Base-by-base conservation (phyloP, 108 stramenopile species). In the Mayamaea pseudoterrestris region DNA sequence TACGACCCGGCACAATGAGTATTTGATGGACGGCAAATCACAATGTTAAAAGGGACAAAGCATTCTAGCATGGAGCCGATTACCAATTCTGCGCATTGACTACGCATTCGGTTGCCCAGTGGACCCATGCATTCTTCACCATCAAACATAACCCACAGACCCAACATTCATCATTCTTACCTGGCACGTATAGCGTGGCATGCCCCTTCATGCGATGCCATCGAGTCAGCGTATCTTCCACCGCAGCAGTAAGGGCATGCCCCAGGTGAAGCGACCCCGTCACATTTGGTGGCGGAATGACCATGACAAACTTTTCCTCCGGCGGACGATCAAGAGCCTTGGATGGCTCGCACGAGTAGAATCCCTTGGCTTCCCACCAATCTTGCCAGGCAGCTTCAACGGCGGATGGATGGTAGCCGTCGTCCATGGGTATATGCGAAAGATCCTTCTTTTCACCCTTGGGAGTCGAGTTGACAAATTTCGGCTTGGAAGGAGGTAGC, bases 141-240 rank as follows among this genome's bases (percentile, higher is more conserved):
- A 41, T 11, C n/a, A n/a, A n/a, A n/a, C n/a, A 27, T n/a, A n/a
- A n/a, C n/a, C n/a, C n/a, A n/a, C n/a, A n/a, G n/a, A n/a, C n/a
- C n/a, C n/a, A n/a, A n/a, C n/a, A n/a, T n/a, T n/a, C n/a, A n/a
- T n/a, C n/a, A n/a, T 46, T 64, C 76, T 56, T 44, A 78, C 76
- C 76, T 28, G 98, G 98, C 35, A 99, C 91, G 77, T 95, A 99
- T 16, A 99, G 68, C 17, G 97, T 95, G 17, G 86, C 80, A 74
- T 97, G 83, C 32, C 98, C 98, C 46, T 71, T 63, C 98, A 99
- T 99, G 24, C 98, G 83, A 81, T 97, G 94, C 95, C 96, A 99
- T 53, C 98, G 64, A 26, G 90, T 87, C 41, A 99, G 60, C 1
- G 93, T 87, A 80, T 99, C 98, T 73, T 99, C 90, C 35, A 99